Conservation (phyloP, 2,329 filamentous ascomycete genomes). For the Cordyceps cicadae region DNA sequence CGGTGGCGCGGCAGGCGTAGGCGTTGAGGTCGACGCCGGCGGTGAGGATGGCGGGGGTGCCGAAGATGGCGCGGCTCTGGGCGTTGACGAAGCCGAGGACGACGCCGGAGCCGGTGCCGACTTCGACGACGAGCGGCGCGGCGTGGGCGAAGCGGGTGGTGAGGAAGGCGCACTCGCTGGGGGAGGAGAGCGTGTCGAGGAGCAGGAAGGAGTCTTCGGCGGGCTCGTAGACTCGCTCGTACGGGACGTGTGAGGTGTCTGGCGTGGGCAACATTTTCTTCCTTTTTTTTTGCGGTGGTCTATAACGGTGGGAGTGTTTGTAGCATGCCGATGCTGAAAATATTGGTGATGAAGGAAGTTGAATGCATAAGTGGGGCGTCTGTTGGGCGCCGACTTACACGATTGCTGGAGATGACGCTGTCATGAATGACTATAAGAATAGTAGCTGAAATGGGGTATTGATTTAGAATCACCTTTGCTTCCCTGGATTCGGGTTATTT, state of each 20-base stretch:
- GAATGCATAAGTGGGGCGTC: conserved; percentile 2
- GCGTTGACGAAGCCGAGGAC: conserved; percentile 83
- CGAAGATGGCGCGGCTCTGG: conserved; percentile 65
- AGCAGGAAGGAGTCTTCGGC: conserved; percentile 93
- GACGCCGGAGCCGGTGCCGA: conserved; percentile 87
- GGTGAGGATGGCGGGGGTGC: conserved; percentile 59
- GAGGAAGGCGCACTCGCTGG: conserved; percentile 61
- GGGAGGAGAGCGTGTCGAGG: conserved; percentile 77
- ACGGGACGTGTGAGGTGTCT: conserved; percentile 83
- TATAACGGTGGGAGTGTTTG: conserved; percentile 14
- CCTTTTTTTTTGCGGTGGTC: background rate
- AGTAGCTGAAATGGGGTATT: background rate
- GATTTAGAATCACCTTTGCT: background rate
- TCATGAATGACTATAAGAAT: background rate
- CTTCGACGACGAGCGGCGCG: conserved; percentile 65
- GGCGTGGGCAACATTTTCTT: conserved; percentile 78
- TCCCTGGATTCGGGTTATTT: background rate
- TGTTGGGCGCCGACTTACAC: conserved; percentile 1
- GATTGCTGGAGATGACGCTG: background rate
- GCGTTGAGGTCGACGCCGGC: conserved; percentile 78
- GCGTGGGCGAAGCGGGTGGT: conserved; percentile 47
- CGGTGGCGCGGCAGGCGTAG: conserved; percentile 71
- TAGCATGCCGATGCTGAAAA: conserved; percentile 8
- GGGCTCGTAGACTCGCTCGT: conserved; percentile 85
- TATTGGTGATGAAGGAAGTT: background rate